Evolutionary conservation across 208 protist species (phyloP).

Genomic region (Tritrichomonas foetus): DNA sequence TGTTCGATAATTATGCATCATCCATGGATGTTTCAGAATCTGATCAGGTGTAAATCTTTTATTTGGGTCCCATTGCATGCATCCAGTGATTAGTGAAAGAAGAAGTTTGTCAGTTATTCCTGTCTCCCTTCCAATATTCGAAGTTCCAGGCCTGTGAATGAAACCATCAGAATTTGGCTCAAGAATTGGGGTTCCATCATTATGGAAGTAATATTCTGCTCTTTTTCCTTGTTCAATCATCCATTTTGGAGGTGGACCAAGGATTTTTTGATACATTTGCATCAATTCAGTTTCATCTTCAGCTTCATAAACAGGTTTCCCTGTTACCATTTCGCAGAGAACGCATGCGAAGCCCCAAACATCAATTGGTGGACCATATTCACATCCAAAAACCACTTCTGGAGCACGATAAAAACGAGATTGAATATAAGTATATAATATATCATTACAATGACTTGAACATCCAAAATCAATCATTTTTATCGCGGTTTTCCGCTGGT

Average conservation of each 20-base stretch:
- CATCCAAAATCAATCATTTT: conserved; percentile 61
- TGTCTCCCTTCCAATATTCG: neutral
- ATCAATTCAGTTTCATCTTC: conserved; percentile 52
- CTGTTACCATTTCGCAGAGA: conserved; percentile 48
- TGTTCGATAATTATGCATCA: too few relatives aligned
- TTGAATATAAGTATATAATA: conserved; percentile 62
- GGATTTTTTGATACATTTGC: neutral
- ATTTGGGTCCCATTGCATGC: neutral
- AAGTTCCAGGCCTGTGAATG: neutral
- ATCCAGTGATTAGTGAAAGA: neutral
- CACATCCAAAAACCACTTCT: neutral
- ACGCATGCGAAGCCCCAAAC: conserved; percentile 52
- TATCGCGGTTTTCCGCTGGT: conserved; percentile 5
- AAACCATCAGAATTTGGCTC: neutral
- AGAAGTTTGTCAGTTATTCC: neutral
- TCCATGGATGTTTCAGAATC: neutral
- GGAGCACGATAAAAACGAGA: conserved; percentile 5
- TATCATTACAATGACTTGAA: conserved; percentile 47
- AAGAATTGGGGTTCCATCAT: neutral
- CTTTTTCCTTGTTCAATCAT: neutral
- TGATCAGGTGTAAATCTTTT: neutral
- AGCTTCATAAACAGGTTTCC: conserved; percentile 49
- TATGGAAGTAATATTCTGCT: neutral
- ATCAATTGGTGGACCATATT: conserved; percentile 40
- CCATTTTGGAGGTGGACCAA: neutral